These are phyloP conservation scores for Bonia amplexicaulis DNA, from an alignment of 176 grass and related monocot genomes.

Conservation along the genomic window DNA sequence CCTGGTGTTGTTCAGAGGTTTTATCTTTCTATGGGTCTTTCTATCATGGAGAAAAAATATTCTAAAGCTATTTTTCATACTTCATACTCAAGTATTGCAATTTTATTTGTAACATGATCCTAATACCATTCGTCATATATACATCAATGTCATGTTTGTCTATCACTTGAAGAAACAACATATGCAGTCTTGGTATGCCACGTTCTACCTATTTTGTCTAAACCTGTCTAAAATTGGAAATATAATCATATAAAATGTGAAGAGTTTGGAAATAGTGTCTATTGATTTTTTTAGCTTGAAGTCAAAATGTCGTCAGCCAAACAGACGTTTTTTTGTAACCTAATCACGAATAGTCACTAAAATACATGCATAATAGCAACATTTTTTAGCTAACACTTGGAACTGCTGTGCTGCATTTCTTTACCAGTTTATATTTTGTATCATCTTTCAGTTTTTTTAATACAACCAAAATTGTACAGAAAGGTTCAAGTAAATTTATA, in stretches of 20 bases:
- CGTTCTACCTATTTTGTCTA: not conserved
- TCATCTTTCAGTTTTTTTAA: not conserved
- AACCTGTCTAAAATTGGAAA: not conserved
- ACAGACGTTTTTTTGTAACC: not conserved
- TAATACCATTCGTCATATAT: not conserved
- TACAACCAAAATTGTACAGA: not conserved
- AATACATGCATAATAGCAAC: too few species aligned
- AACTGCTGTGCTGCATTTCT: not conserved
- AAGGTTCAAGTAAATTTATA: not conserved
- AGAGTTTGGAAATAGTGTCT: not conserved
- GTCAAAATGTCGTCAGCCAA: not conserved
- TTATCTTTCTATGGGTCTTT: not conserved
- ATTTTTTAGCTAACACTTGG: not conserved
- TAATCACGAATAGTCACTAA: too few species aligned
- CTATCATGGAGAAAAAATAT: not conserved
- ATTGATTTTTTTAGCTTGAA: not conserved
- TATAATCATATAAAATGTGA: constrained; percentile 6
- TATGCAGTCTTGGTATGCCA: not conserved
- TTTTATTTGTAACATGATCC: not conserved
- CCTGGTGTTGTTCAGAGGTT: not conserved
- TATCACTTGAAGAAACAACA: not conserved
- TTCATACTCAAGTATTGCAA: not conserved
- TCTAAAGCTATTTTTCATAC: not conserved
- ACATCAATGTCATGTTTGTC: not conserved
- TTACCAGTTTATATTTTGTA: not conserved